phyloP scores from a whole-genome alignment of 129 eudicot species.

The Flaveria trinervia region DNA sequence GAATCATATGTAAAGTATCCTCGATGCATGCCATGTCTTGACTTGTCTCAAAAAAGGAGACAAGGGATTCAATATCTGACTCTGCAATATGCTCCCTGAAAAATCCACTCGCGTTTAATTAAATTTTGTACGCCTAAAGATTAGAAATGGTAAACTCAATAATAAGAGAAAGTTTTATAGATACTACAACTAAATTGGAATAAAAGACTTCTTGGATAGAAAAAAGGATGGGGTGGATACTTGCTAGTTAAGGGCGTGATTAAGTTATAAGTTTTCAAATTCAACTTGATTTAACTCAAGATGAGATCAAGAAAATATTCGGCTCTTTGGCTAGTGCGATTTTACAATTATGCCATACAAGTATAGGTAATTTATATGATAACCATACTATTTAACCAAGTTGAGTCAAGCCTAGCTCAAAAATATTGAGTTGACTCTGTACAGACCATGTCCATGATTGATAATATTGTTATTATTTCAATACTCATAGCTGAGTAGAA shows the following conservation, averaged over 20 bases:
- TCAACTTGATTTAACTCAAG: not conserved
- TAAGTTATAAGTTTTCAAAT: not conserved
- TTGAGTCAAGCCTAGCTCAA: not conserved
- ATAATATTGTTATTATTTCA: not conserved
- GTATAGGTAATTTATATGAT: not conserved
- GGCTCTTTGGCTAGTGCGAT: not conserved
- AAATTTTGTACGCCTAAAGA: constrained; percentile 4
- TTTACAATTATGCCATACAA: not conserved
- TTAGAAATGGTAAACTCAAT: not conserved
- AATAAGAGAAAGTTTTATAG: not conserved
- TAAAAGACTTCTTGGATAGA: not conserved
- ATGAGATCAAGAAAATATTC: not conserved
- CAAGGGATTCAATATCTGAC: constrained; percentile 81
- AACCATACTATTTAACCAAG: not conserved
- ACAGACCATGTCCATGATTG: not conserved
- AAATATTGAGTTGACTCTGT: not conserved
- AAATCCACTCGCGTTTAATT: constrained; percentile 10
- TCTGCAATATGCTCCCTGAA: constrained; percentile 74
- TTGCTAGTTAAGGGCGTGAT: not conserved
- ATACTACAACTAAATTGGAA: not conserved
- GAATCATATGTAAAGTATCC: constrained; percentile 88
- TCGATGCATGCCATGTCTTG: constrained; percentile 89
- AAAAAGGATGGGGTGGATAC: not conserved
- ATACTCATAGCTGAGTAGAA: not conserved
- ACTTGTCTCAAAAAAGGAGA: constrained; percentile 83